These are phyloP conservation scores for Podosphaera fusca DNA, from an alignment of 2,329 filamentous ascomycete species.

Conservation along the genomic window DNA sequence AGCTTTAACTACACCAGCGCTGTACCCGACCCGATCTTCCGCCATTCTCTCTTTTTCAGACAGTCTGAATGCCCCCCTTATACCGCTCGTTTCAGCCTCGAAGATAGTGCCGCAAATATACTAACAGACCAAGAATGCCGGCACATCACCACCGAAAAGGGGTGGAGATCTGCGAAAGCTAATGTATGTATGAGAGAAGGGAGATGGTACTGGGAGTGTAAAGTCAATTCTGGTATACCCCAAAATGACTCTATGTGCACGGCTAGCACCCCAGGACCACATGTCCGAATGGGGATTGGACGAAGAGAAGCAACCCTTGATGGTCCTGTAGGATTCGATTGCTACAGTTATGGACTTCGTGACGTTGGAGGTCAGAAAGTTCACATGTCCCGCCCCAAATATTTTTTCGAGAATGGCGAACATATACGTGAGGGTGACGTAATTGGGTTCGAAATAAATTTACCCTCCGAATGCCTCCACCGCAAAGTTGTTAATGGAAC, in stretches of 20 bases:
- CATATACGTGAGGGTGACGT: slow-evolving; percentile 77
- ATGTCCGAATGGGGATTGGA: slow-evolving; percentile 71
- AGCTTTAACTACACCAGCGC: slow-evolving; percentile 77
- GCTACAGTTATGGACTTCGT: slow-evolving; percentile 82
- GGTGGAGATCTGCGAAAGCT: slow-evolving; percentile 73
- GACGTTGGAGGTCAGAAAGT: slow-evolving; percentile 81
- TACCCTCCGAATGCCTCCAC: slow-evolving; percentile 68
- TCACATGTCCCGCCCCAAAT: slow-evolving; percentile 79
- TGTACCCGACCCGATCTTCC: slow-evolving; percentile 71
- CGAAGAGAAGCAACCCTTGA: slow-evolving; percentile 61
- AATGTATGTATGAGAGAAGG: slow-evolving; percentile 83
- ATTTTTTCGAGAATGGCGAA: slow-evolving; percentile 61
- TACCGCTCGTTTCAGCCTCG: slow-evolving; percentile 68
- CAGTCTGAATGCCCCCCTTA: slow-evolving; percentile 72
- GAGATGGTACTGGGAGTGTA: slow-evolving; percentile 84
- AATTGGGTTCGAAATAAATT: slow-evolving; percentile 74
- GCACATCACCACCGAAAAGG: slow-evolving; percentile 73
- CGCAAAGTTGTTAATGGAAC: slow-evolving; percentile 69
- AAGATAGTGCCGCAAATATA: slow-evolving; percentile 71
- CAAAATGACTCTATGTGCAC: slow-evolving; percentile 12
- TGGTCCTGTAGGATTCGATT: slow-evolving; percentile 66
- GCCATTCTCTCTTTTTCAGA: slow-evolving; percentile 71
- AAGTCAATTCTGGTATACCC: slow-evolving; percentile 55
- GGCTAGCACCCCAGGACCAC: slow-evolving; percentile 19
- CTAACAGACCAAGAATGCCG: slow-evolving; percentile 55